Evolutionary conservation across 306 rosid genomes (phyloP), one percentile per base, ranked within the genome.

Genomic region (Carpinus viminea): DNA sequence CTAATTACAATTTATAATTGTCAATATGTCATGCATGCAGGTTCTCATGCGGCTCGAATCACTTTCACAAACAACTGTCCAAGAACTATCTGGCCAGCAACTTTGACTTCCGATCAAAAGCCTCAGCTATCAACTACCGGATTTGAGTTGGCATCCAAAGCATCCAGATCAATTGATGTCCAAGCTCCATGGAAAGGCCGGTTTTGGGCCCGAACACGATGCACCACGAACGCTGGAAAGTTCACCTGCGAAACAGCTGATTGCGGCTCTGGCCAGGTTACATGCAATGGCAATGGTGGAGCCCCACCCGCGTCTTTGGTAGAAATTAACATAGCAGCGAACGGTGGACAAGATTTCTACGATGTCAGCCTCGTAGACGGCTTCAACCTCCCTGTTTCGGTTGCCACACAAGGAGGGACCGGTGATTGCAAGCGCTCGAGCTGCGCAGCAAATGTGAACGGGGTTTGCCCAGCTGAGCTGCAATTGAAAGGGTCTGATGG

Each of bases 341-440:
- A 24, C 24, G 84, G 85, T 12, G 83, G 83, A 16, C 81, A 69
- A 47, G 90, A 87, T 70, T 87, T 61, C 53, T 87, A 76, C 38
- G 90, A 82, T 60, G 53, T 84, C 8, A 84, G 84, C 70, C 75
- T 76, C 7, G 85, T 83, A 2, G 89, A 86, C 36, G 89, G 87
- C 74, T 86, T 86, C 78, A 86, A 86, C 72, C 28, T 83, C 55
- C 89, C 87, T 3, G 72, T 86, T 3, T 59, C 77, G 0, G 28
- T 86, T 2, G 64, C 81, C 5, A 56, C 85, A 1, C 48, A 57
- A 8, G 86, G 34, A 31, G 34, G 34, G 34, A 31, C 34, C 3
- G 34, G 34, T 31, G 34, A 31, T 2, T 31, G 34, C 34, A 31
- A 31, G 34, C 34, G 2, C 34, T 31, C 34, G 3, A 31, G 2